phyloP scores from a whole-genome alignment of 1,284 basidiomycete species.

The Coniferiporia sulphurascens region DNA sequence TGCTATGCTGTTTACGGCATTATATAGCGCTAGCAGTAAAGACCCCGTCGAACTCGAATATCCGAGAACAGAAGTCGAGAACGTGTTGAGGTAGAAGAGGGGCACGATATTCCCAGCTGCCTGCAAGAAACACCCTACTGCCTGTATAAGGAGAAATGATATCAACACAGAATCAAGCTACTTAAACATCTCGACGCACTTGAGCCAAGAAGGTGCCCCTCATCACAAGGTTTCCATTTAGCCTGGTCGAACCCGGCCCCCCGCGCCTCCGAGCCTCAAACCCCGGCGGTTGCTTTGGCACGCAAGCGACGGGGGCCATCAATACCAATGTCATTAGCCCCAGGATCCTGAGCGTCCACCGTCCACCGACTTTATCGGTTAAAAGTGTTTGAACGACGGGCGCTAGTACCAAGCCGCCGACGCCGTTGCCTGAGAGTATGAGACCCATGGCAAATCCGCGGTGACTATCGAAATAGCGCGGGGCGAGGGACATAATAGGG shows the following conservation, averaged over 20 bases:
- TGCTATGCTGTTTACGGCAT: conserved; percentile 39
- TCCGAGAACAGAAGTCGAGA: conserved; percentile 36
- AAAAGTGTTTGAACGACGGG: conserved; percentile 35
- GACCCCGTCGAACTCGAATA: conserved; percentile 36
- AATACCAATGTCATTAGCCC: conserved; percentile 38
- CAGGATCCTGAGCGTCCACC: conserved; percentile 35
- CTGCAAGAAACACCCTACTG: conserved; percentile 39
- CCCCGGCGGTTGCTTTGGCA: conserved; percentile 28
- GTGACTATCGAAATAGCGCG: conserved; percentile 40
- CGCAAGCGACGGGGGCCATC: conserved; percentile 35
- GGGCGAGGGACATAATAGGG: conserved; percentile 38
- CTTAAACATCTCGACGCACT: conserved; percentile 24
- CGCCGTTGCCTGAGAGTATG: conserved; percentile 37
- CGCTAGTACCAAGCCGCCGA: conserved; percentile 42
- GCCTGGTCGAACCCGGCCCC: conserved; percentile 22
- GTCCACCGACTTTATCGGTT: conserved; percentile 32
- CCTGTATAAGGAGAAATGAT: conserved; percentile 24
- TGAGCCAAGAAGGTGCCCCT: conserved; percentile 41
- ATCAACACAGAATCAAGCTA: background rate
- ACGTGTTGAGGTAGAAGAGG: conserved; percentile 39
- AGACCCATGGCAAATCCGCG: conserved; percentile 43
- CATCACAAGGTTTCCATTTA: conserved; percentile 34
- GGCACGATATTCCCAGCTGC: conserved; percentile 43
- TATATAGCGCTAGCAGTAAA: conserved; percentile 38
- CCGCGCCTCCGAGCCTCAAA: conserved; percentile 20